Evolutionary conservation across 139 green algal genomes (phyloP), one percentile per base, ranked within the genome.

Genomic region (Coccomyxa sp.): DNA sequence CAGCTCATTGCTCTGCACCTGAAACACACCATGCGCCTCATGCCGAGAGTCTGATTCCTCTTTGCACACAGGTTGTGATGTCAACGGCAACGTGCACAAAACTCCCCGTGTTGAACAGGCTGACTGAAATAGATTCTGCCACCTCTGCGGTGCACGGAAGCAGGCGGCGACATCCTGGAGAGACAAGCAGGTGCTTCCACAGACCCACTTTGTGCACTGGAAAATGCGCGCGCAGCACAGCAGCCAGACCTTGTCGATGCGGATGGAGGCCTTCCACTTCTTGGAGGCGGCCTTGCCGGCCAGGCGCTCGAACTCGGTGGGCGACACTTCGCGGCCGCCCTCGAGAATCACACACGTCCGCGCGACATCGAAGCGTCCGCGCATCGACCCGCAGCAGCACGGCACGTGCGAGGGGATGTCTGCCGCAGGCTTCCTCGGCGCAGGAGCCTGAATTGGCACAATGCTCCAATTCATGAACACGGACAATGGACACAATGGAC

Each of bases 231-330:
- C 27, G 0, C 16, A 63, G 77, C 27, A 17, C 16, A 63, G 77
- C 27, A n/a, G 31, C 31, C 17, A 13, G 11, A 68, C 82, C 79
- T 86, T 86, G 83, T 86, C 83, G n/a, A 86, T 68, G 21, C 83
- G 75, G 18, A 86, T 23, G 58, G 66, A 81, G 57, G 83, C 88
- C 89, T 97, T 97, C 94, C 95, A 98, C 88, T 97, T 97, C 89
- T 97, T 97, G 71, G 84, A 84, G 30, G 88, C 85, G 12, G 86
- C 91, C 81, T 94, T 93, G 59, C 95, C 95, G 0, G 89, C 87
- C 27, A 93, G 18, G 11, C 91, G 87, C 88, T 98, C 95, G 82
- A 97, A 97, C 91, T 98, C 95, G 14, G 91, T 95, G 10, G 93
- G 91, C 15, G 92, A 90, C 59, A 96, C 80, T 25, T 80, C 76